Evolutionary conservation across 1,284 basidiomycete genomes (phyloP).

Genomic region (Takashimella koratensis): DNA sequence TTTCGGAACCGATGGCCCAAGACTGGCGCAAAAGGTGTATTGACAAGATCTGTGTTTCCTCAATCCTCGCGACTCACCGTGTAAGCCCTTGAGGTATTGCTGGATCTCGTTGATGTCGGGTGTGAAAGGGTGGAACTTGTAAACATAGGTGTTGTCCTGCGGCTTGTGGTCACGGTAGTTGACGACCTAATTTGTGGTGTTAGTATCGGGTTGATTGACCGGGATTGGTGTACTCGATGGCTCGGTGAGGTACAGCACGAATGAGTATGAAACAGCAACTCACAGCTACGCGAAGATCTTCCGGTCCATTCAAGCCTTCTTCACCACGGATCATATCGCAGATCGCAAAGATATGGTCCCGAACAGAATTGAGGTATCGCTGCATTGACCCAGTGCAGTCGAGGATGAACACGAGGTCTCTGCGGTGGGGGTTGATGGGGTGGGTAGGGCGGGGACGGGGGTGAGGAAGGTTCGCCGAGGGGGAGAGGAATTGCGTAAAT

Average conservation of each 20-base stretch:
- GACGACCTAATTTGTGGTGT: constrained; percentile 51
- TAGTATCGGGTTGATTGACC: neutral
- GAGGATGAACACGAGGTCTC: constrained; percentile 82
- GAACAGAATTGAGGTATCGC: constrained; percentile 61
- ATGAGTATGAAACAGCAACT: constrained; percentile 16
- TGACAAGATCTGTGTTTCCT: too few relatives aligned
- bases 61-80: constrained; percentile 41
- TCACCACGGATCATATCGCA: constrained; percentile 95
- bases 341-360: constrained; percentile 95
- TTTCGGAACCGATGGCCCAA: too few relatives aligned
- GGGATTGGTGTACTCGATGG: neutral
- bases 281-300: constrained; percentile 86
- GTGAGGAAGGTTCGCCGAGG: neutral
- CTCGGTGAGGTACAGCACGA: neutral
- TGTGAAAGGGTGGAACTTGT: constrained; percentile 91
- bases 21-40: too few relatives aligned
- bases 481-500: too few relatives aligned
- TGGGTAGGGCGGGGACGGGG: neutral
- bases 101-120: constrained; percentile 86
- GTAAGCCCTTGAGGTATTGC: constrained; percentile 63
- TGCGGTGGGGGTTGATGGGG: constrained; percentile 37
- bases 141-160: constrained; percentile 89
- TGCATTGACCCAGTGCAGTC: constrained; percentile 75
- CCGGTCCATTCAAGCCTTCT: constrained; percentile 76
- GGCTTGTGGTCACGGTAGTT: constrained; percentile 92